phyloP scores from a whole-genome alignment of 2,329 filamentous ascomycete genomes.

The Cercospora beticola region DNA sequence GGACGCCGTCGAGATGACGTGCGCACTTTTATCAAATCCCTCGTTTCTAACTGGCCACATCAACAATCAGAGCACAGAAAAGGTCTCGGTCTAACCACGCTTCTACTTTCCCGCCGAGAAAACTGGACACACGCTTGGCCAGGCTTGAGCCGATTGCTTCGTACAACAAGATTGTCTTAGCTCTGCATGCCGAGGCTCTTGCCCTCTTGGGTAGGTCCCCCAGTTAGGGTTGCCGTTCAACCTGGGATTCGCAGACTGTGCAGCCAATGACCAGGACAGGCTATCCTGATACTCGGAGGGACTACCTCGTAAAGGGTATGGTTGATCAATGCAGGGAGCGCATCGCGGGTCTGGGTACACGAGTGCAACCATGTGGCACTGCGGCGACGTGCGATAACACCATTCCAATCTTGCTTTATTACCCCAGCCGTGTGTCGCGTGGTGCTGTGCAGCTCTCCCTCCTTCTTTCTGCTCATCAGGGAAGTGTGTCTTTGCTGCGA shows the following conservation, averaged over 20 bases:
- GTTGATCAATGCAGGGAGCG: neutral
- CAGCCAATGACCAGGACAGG: neutral
- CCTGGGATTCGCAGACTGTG: neutral
- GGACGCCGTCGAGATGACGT: neutral
- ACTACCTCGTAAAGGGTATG: slow-evolving; percentile 5
- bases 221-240: neutral
- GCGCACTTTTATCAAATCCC: neutral
- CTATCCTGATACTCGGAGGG: neutral
- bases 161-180: neutral
- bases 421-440: slow-evolving; percentile 5
- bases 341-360: neutral
- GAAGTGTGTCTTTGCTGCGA: neutral
- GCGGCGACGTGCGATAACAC: slow-evolving; percentile 2
- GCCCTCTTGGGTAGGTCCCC: neutral
- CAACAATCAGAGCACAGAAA: neutral
- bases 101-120: neutral
- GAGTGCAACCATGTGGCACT: slow-evolving; percentile 1
- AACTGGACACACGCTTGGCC: neutral
- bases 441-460: neutral
- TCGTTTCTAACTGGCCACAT: neutral
- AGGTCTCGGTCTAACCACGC: neutral
- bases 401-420: neutral
- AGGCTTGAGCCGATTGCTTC: slow-evolving; percentile 7
- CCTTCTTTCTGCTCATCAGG: neutral
- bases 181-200: slow-evolving; percentile 2